These are phyloP conservation scores for Bryoglossum gracile DNA, from an alignment of 495 filamentous ascomycete genomes.

Conservation along the genomic window DNA sequence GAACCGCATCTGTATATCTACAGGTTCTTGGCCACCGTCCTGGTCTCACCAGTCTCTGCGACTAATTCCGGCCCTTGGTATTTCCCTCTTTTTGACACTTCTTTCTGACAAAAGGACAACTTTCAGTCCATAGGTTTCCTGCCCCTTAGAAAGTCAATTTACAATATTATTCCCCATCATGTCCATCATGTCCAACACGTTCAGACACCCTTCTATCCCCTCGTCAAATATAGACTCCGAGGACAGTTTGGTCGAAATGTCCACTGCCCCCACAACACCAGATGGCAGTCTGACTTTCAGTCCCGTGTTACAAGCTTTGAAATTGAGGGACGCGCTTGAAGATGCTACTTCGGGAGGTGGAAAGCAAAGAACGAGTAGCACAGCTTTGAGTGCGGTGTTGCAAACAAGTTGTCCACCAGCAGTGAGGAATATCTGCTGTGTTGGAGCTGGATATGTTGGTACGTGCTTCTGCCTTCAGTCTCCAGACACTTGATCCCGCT, in stretches of 20 bases:
- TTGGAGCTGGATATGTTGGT: conserved; percentile 66
- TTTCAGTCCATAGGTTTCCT: neutral
- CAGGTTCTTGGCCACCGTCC: too few relatives aligned
- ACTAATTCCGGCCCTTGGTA: too few relatives aligned
- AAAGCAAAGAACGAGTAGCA: conserved; percentile 9
- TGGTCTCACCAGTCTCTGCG: too few relatives aligned
- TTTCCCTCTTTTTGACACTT: neutral
- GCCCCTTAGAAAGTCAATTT: too few relatives aligned
- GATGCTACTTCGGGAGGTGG: conserved; percentile 12
- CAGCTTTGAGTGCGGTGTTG: conserved; percentile 34
- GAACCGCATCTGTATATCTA: too few relatives aligned
- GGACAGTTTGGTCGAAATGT: conserved; percentile 24
- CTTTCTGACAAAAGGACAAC: neutral
- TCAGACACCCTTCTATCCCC: conserved; percentile 9
- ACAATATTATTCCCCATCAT: neutral
- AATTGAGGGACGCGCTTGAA: conserved; percentile 26
- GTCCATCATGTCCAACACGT: neutral
- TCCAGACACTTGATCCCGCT: too few relatives aligned
- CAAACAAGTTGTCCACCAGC: conserved; percentile 63
- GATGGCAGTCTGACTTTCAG: conserved; percentile 39
- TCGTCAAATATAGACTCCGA: conserved; percentile 17
- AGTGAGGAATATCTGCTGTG: conserved; percentile 57
- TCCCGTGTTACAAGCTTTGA: conserved; percentile 31
- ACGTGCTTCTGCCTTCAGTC: too few relatives aligned
- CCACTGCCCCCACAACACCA: conserved; percentile 48